Evolutionary conservation across 495 filamentous ascomycete genomes (phyloP).

Genomic region (Friedmanniomyces endolithicus): DNA sequence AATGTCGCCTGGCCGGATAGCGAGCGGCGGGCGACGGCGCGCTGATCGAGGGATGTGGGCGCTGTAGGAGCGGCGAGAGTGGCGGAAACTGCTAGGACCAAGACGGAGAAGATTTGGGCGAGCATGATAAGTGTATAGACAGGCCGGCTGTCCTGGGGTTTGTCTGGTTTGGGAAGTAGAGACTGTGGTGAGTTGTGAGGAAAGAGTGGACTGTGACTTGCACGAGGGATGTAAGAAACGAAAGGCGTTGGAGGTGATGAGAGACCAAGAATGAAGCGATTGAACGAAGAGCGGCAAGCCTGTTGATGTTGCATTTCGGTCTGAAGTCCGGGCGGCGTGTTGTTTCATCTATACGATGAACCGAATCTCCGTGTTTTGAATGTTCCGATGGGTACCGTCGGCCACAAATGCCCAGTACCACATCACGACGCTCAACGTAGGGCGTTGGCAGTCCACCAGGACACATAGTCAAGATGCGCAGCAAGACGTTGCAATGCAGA

Average conservation of each 20-base stretch:
- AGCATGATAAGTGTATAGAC: slow-evolving; percentile 12
- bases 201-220: neutral
- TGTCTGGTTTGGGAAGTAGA: neutral
- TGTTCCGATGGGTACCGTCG: neutral
- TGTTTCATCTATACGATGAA: neutral
- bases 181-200: slow-evolving; percentile 1
- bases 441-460: no score
- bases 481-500: no score
- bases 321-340: neutral
- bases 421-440: no score
- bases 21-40: slow-evolving; percentile 1
- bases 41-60: slow-evolving; percentile 6
- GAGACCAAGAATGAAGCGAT: neutral
- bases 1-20: slow-evolving; percentile 8
- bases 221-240: neutral
- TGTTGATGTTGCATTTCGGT: neutral
- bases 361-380: neutral
- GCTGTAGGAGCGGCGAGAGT: slow-evolving; percentile 3
- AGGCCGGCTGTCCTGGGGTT: slow-evolving; percentile 2
- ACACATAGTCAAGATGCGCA: no score
- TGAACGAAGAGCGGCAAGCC: neutral
- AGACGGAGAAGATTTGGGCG: neutral
- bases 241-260: neutral
- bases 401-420: no score
- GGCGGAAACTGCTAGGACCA: slow-evolving; percentile 6